Conservation (phyloP, 495 filamentous ascomycete species). For the Penicillium crystallinum region DNA sequence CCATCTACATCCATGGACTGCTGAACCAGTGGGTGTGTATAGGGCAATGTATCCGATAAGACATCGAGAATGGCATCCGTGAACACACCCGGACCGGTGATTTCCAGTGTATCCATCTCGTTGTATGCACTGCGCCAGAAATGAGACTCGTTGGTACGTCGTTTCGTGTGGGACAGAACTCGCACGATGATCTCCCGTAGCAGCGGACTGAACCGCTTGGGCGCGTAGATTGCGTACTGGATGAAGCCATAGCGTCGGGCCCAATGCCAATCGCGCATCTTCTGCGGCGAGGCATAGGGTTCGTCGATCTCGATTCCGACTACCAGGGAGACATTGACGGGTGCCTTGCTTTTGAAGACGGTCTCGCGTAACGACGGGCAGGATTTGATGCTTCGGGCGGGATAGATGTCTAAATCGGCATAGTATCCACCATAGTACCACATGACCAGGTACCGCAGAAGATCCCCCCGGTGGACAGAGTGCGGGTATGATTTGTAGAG, state of each 20-base stretch:
- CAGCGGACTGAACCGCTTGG: constrained; percentile 37
- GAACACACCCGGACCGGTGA: constrained; percentile 39
- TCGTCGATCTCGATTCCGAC: constrained; percentile 41
- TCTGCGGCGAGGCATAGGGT: constrained; percentile 30
- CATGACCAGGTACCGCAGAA: constrained; percentile 47
- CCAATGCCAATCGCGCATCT: constrained; percentile 41
- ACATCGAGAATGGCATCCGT: constrained; percentile 39
- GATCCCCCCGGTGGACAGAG: constrained; percentile 39
- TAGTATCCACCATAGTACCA: constrained; percentile 49
- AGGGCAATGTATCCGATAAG: constrained; percentile 29
- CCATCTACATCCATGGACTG: constrained; percentile 26
- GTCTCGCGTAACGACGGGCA: constrained; percentile 27
- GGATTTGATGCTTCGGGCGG: constrained; percentile 24
- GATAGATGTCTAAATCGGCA: constrained; percentile 43
- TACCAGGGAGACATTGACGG: constrained; percentile 31
- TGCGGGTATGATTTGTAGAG: constrained; percentile 33
- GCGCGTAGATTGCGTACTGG: constrained; percentile 39
- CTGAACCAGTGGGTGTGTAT: constrained; percentile 24
- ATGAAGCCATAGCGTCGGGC: constrained; percentile 34
- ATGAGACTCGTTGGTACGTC: constrained; percentile 14
- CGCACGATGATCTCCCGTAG: constrained; percentile 33
- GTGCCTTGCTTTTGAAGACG: constrained; percentile 7
- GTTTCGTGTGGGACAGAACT: constrained; percentile 33
- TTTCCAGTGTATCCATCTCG: constrained; percentile 29
- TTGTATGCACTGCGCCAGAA: constrained; percentile 20